Conservation (phyloP, 1,139 yeast genomes). For the Yamadazyma blattariae region DNA sequence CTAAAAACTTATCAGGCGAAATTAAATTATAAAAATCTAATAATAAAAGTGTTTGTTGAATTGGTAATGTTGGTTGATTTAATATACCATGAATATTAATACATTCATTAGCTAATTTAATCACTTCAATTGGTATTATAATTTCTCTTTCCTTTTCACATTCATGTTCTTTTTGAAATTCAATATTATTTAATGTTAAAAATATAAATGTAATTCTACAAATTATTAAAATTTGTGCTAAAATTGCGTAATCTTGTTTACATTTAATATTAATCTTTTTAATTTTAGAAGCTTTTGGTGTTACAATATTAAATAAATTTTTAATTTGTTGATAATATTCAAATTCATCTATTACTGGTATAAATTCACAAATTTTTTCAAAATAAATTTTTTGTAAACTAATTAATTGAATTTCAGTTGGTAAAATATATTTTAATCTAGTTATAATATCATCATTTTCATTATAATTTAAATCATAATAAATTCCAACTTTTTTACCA, state of each 20-base stretch:
- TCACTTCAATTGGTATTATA: conserved; percentile 28
- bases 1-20: conserved; percentile 33
- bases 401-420: conserved; percentile 9
- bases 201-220: conserved; percentile 25
- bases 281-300: conserved; percentile 15
- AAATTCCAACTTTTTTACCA: conserved; percentile 8
- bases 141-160: conserved; percentile 10
- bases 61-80: conserved; percentile 41
- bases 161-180: too few relatives aligned
- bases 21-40: conserved; percentile 23
- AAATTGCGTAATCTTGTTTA: conserved; percentile 25
- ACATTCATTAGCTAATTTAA: conserved; percentile 32
- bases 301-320: conserved; percentile 13
- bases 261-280: conserved; percentile 18
- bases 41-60: conserved; percentile 44
- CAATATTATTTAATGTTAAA: conserved; percentile 18
- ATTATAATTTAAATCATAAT: conserved; percentile 4
- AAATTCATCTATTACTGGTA: conserved; percentile 48
- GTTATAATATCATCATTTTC: conserved; percentile 1
- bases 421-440: conserved; percentile 8
- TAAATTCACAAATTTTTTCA: conserved; percentile 36
- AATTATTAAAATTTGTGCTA: conserved; percentile 23
- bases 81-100: conserved; percentile 33
- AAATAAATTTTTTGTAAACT: conserved; percentile 27
- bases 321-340: conserved; percentile 17